These are phyloP conservation scores for Neurospora sp. DNA, from an alignment of 2,329 filamentous ascomycete genomes.

Conservation along the genomic window DNA sequence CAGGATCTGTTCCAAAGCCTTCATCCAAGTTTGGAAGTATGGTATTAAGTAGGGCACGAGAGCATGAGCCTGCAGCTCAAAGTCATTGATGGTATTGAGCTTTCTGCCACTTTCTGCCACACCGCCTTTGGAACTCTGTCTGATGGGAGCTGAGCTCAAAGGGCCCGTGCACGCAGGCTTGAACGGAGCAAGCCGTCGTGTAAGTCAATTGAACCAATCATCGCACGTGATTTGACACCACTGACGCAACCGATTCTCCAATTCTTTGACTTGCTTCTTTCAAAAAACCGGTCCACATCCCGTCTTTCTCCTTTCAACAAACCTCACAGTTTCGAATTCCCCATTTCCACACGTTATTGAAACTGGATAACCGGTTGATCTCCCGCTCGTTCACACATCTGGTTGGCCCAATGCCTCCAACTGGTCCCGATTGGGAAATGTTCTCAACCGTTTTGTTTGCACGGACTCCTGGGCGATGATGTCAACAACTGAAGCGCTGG, in stretches of 20 bases:
- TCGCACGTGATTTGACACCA: background rate
- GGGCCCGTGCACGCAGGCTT: background rate
- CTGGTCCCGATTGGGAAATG: background rate
- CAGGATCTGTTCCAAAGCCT: no score
- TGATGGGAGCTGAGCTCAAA: background rate
- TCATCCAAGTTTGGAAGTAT: background rate
- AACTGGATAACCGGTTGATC: background rate
- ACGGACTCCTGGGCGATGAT: background rate
- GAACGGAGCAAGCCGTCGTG: background rate
- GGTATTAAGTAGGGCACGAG: background rate
- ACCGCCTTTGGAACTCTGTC: background rate
- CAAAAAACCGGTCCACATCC: background rate
- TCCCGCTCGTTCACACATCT: background rate
- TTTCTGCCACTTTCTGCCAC: background rate
- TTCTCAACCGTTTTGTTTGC: background rate
- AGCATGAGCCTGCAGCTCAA: background rate
- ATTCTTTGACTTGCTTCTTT: background rate
- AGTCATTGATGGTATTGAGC: background rate
- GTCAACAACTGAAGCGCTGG: background rate
- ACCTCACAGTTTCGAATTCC: background rate
- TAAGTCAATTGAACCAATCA: background rate
- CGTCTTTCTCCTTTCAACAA: background rate
- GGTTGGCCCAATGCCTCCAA: background rate
- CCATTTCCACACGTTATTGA: background rate
- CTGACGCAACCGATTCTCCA: background rate